Evolutionary conservation across 345 rosid species (phyloP), one percentile per base, ranked within the genome.

Genomic region (Bruguiera parviflora): DNA sequence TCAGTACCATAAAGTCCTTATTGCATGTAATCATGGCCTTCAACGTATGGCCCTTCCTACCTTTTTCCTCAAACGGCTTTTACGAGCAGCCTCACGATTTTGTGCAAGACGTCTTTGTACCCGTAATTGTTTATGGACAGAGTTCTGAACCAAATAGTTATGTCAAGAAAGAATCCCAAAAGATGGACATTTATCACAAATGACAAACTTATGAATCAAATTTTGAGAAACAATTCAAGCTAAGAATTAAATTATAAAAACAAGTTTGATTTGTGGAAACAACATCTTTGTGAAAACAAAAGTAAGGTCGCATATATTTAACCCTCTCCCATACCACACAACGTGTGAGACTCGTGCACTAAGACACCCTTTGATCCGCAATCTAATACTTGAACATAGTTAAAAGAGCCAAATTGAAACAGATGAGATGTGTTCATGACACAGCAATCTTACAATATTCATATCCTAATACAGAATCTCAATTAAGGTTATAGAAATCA

Each of bases 11-110:
- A 69, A 58, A 21, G 58, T 32, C 13, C 37, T 39, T 43, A 33
- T 58, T n/a, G 32, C 58, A 61, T 29, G 65, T 24, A 28, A 24
- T 24, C 13, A 25, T 61, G 29, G 65, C 64, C 33, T 63, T 56
- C 27, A 60, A 35, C 59, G 64, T 53, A 68, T 27, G 31, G 16
- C 15, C 55, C 62, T 51, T 68, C 61, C 8, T 77, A 95, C 99
- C 88, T 95, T 95, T 77, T 92, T 95, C 74, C 99, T 84, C 76
- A 95, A 62, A 62, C 99, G 97, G 75, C 99, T 90, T 77, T 95
- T 95, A 69, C 96, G 90, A 61, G 99, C 99, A 81, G 99, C 99
- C 82, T 92, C 97, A 5, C 97, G 96, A 57, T 95, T 95, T 74
- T 92, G 97, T 20, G 97, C 97, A 29, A 92, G 97, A 58, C 99